Conservation (phyloP, 2,329 filamentous ascomycete species). For the Monosporascus cannonballus region DNA sequence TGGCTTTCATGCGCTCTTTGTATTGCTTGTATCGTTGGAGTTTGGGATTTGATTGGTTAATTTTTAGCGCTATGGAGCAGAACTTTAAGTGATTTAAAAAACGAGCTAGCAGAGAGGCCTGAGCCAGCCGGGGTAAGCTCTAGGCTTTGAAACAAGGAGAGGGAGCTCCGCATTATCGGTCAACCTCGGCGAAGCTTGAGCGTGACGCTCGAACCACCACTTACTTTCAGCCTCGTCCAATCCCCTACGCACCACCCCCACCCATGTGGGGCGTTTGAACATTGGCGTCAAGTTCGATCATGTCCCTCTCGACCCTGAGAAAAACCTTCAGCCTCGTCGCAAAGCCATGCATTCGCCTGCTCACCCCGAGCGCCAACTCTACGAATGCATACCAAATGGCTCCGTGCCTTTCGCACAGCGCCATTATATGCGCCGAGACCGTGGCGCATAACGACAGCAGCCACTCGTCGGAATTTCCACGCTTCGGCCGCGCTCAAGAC, state of each 20-base stretch:
- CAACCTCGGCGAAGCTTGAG: conserved; percentile 1
- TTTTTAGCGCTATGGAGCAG: too few relatives aligned
- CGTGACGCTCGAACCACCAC: conserved; percentile 9
- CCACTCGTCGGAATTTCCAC: conserved; percentile 17
- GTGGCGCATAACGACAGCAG: neutral
- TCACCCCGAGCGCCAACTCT: conserved; percentile 24
- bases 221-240: neutral
- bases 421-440: conserved; percentile 14
- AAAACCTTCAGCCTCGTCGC: conserved; percentile 1
- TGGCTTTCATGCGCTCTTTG: too few relatives aligned
- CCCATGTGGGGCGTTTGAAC: too few relatives aligned
- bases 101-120: too few relatives aligned
- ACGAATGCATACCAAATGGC: conserved; percentile 26
- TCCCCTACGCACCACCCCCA: too few relatives aligned
- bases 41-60: too few relatives aligned
- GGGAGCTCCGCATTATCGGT: neutral
- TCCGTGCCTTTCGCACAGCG: conserved; percentile 24
- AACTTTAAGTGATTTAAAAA: too few relatives aligned
- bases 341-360: conserved; percentile 24
- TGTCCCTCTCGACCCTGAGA: neutral
- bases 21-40: too few relatives aligned
- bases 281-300: neutral
- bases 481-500: conserved; percentile 11
- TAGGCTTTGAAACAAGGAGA: too few relatives aligned
- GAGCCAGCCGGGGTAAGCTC: too few relatives aligned